Base-by-base conservation (phyloP, 768 basidiomycete species). In the Tephrocybe rancida region DNA sequence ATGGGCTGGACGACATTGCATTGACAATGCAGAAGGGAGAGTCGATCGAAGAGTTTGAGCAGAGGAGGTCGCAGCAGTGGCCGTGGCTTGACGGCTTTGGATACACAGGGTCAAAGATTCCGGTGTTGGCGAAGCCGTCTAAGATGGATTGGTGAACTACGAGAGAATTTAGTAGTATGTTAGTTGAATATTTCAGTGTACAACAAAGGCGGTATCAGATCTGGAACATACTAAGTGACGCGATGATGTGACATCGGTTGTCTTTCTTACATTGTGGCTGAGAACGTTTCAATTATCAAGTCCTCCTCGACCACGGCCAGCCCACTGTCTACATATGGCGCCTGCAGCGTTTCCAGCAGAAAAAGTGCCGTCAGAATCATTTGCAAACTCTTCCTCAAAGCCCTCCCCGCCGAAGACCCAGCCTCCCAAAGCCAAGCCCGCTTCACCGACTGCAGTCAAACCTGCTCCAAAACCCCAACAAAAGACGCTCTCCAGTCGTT, bases 31-130 rank as follows among this genome's bases (percentile, higher is more conserved):
- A 92, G 69, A 87, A 86, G 67, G 85, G 78, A 27, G 73, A 73
- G 9, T 68, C 78, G n/a, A 97, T 99, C 59, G 76, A 79, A 55
- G 61, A 69, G 38, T 99, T 98, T 63, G 97, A 99, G 80, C 65
- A 80, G 64, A 81, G 81, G 62, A 73, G 97, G 59, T 88, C 85
- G 24, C 74, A 83, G 64, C 67, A 75, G 53, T 98, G 95, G 94
- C 91, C 97, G 5, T 99, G 97, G 97, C 73, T 98, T 67, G 92
- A 99, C 65, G 97, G 96, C 30, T 90, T 96, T 57, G 94, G 94
- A 24, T 97, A 94, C 73, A 79, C 86, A 65, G 88, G 86, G 42
- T 82, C 78, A 38, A 88, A 87, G 67, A 91, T 93, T 49, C 85
- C 87, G 2, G 73, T 85, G 19, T 62, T 67, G 7, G 63, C 55